Conservation (phyloP, 1,139 yeast genomes). For the Blastobotrys indianensis region DNA sequence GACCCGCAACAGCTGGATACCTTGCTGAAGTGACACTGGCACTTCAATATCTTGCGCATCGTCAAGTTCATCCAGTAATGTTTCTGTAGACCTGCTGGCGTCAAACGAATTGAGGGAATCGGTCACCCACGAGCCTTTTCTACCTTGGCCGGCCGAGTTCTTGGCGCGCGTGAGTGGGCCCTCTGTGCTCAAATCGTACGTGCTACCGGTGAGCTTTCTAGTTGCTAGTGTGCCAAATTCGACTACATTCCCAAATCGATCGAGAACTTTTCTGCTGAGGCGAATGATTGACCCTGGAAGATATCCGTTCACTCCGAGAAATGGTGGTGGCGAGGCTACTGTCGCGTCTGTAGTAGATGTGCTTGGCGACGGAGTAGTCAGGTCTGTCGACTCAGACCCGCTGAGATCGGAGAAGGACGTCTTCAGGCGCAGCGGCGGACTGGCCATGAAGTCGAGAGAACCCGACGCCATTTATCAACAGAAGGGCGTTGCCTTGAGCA, state of each 20-base stretch:
- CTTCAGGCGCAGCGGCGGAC: conserved; percentile 3
- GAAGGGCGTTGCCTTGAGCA: no score
- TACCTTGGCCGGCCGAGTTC: neutral
- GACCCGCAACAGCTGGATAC: conserved; percentile 49
- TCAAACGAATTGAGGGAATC: neutral
- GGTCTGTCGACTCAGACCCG: conserved; percentile 5
- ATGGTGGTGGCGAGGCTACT: neutral
- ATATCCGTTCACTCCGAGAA: neutral
- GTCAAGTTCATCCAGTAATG: neutral
- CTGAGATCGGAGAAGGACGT: conserved; percentile 6
- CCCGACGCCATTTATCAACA: neutral
- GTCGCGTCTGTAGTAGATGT: conserved; percentile 2
- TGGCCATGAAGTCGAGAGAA: neutral
- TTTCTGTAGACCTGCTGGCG: neutral
- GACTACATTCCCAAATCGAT: conserved; percentile 13
- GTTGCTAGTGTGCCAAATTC: conserved; percentile 8
- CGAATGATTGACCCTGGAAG: neutral
- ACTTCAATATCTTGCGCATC: conserved; percentile 1
- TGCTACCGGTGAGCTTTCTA: neutral
- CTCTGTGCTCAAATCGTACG: neutral
- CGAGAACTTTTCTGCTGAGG: conserved; percentile 11
- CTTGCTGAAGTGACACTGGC: conserved; percentile 26
- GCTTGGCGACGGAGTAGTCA: conserved; percentile 7
- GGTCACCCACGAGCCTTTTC: neutral
- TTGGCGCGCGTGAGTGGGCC: conserved; percentile 9